These are phyloP conservation scores for Marchantia polymorpha DNA, from an alignment of 225 moss, liverwort and hornwort species.

Conservation along the genomic window DNA sequence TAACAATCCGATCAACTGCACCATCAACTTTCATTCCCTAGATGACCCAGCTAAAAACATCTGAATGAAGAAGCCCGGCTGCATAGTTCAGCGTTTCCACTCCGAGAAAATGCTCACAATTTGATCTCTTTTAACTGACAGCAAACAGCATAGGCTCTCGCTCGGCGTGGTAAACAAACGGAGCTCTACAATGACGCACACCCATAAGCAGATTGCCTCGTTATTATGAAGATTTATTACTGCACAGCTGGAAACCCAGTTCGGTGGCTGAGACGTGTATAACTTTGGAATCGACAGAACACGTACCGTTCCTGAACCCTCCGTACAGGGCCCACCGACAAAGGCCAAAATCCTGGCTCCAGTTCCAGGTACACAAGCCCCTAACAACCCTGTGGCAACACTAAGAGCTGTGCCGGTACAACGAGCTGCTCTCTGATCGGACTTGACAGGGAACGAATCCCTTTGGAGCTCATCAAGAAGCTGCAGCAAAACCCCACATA, in stretches of 20 bases:
- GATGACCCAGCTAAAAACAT: too few relatives aligned
- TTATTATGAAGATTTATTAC: not conserved
- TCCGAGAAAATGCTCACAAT: not conserved
- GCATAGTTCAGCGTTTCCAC: not conserved
- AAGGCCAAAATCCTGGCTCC: conserved; percentile 96
- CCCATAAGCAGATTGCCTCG: too few relatives aligned
- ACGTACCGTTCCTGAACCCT: conserved; percentile 76
- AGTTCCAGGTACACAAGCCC: conserved; percentile 94
- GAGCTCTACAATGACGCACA: not conserved
- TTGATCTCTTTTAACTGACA: not conserved
- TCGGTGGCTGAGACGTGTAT: not conserved
- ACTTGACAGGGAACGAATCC: conserved; percentile 82
- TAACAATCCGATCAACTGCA: too few relatives aligned
- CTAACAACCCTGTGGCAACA: conserved; percentile 84
- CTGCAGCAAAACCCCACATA: conserved; percentile 34
- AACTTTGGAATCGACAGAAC: not conserved
- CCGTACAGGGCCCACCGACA: conserved; percentile 93
- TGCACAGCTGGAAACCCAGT: not conserved
- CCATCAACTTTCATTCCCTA: too few relatives aligned
- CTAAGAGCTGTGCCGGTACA: conserved; percentile 91
- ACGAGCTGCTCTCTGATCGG: conserved; percentile 80
- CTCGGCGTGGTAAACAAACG: not conserved
- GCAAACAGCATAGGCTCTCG: not conserved
- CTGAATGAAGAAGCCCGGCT: too few relatives aligned
- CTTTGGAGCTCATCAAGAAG: conserved; percentile 92